These are phyloP conservation scores for Fusarium sp. DNA, from an alignment of 2,329 filamentous ascomycete species.

Conservation along the genomic window DNA sequence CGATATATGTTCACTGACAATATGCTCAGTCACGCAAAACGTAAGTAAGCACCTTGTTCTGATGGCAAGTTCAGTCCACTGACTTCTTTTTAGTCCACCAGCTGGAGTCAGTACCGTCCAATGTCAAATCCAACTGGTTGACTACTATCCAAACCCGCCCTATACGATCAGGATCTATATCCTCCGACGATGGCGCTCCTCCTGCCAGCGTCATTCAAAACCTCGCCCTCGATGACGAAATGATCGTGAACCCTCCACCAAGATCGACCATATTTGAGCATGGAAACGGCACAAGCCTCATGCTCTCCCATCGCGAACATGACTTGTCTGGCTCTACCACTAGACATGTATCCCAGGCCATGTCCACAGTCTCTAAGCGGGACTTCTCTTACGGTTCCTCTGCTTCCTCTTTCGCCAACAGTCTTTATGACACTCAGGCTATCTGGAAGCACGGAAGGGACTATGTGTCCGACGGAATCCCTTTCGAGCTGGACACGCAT, in stretches of 20 bases:
- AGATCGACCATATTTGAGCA: background rate
- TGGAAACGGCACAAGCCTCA: background rate
- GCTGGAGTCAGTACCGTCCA: constrained; percentile 2
- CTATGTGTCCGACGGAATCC: background rate
- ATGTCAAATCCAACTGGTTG: constrained; percentile 11
- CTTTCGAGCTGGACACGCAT: background rate
- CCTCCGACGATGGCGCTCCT: background rate
- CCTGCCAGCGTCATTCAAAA: constrained; percentile 1
- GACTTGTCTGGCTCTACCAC: background rate
- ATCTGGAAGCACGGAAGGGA: background rate
- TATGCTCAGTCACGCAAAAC: constrained; percentile 15
- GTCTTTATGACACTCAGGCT: constrained; percentile 2
- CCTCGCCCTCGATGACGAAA: background rate
- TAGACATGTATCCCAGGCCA: background rate
- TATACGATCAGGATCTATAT: background rate
- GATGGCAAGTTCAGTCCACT: background rate
- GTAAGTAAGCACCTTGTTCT: background rate
- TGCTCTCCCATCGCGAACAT: constrained; percentile 2
- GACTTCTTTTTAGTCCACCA: background rate
- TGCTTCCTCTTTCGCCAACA: background rate
- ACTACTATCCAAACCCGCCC: background rate
- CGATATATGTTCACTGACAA: too few species aligned
- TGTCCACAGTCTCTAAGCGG: constrained; percentile 3
- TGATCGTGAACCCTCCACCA: too few species aligned
- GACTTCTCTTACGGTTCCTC: background rate